Evolutionary conservation across 23 red algal species (phyloP).

Genomic region (Gracilaria caudata): DNA sequence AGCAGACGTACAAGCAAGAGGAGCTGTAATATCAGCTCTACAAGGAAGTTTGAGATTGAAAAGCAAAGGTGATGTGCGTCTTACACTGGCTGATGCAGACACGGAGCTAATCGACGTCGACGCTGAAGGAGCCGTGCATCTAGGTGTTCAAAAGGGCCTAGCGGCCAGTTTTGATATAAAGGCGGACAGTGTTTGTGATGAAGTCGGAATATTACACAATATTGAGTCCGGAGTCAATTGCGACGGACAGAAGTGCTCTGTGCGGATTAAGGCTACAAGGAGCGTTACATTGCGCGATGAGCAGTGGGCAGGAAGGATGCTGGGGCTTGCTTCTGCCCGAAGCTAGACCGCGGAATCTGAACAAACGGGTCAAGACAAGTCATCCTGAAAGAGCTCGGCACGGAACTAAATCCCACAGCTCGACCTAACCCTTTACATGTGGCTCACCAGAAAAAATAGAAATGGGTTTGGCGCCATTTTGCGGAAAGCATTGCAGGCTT

Average conservation of each 20-base stretch:
- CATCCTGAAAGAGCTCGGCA: too few species aligned
- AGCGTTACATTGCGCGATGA: slow-evolving; percentile 38
- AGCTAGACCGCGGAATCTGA: neutral
- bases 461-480: too few species aligned
- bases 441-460: too few species aligned
- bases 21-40: slow-evolving; percentile 1
- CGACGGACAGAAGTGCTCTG: neutral
- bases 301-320: slow-evolving; percentile 13
- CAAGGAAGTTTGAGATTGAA: slow-evolving; percentile 15
- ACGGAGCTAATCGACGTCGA: slow-evolving; percentile 5
- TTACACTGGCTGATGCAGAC: slow-evolving; percentile 17
- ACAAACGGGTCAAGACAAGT: too few species aligned
- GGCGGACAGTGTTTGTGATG: neutral
- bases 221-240: neutral
- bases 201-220: neutral
- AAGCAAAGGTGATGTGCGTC: neutral
- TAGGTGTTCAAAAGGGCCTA: neutral
- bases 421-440: too few species aligned
- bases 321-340: neutral
- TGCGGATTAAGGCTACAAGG: neutral
- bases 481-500: too few species aligned
- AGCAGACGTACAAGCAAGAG: slow-evolving; percentile 15
- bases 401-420: too few species aligned
- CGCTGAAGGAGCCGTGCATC: neutral
- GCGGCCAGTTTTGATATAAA: neutral